Evolutionary conservation across 305 asterid species (phyloP), one percentile per base, ranked within the genome.

Genomic region (Rubia peregrina): DNA sequence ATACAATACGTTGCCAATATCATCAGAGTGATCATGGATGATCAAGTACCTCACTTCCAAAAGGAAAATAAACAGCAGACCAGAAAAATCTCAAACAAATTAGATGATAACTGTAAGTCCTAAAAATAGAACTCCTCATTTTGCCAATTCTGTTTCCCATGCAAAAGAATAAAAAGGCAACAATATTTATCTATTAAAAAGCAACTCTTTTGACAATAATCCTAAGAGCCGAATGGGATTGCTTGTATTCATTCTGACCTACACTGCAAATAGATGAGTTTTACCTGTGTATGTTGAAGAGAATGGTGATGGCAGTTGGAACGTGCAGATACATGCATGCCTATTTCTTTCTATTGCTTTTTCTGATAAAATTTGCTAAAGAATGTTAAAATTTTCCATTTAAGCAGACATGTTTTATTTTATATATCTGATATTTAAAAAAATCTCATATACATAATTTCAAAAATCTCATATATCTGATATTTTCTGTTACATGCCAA

Each of bases 251-350:
- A 11, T 38, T 49, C 43, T 51, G 53, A 21, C 61, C 55, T 40
- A 73, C n/a, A n/a, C n/a, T n/a, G n/a, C n/a, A n/a, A n/a, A n/a
- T 21, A n/a, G 12, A 55, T 24, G 49, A 73, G 40, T 56, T 13
- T 40, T 16, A 7, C 10, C 12, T 40, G 13, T 43, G 67, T 48
- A 17, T 56, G 71, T 53, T 11, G 24, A 61, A 3, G 7, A 26
- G 46, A 72, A 40, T 9, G 26, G 14, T 17, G 66, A 24, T 30
- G 26, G 33, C 62, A 40, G 3, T 62, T 5, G 14, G 13, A 71
- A 71, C 41, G 2, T 60, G 30, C 19, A 6, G 2, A 41, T 12
- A 22, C 2, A 46, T 14, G 38, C 10, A 26, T 33, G 55, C 21
- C 56, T 13, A 1, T 48, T 13, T n/a, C 19, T 48, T 61, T 63